Percentiles rank a stretch among this genome's conserved stretches.
phyloP scores from a whole-genome alignment of 1,284 basidiomycete genomes.

The Ustilago loliicola region DNA sequence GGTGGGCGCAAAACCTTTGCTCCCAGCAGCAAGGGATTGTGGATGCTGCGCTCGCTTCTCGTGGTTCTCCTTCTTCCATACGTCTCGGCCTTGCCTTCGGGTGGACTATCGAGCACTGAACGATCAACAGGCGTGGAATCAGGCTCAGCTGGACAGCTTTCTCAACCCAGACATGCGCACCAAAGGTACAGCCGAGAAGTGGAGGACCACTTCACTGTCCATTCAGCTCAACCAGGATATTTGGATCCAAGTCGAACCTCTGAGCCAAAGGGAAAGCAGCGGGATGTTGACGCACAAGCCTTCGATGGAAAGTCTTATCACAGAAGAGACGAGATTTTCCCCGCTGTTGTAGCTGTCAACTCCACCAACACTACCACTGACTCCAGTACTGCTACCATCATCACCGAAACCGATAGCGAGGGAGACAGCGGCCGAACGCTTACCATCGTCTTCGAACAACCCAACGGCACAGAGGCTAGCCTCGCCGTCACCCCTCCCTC shows the following conservation, averaged over 20 bases:
- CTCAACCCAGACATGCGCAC: slow-evolving; percentile 16
- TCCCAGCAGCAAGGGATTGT: slow-evolving; percentile 12
- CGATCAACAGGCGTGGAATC: slow-evolving; percentile 33
- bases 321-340: slow-evolving; percentile 35
- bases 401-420: neutral
- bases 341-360: slow-evolving; percentile 37
- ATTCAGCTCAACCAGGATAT: slow-evolving; percentile 32
- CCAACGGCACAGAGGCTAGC: slow-evolving; percentile 16
- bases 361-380: slow-evolving; percentile 14
- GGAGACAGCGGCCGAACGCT: slow-evolving; percentile 20
- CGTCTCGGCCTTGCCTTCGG: slow-evolving; percentile 34
- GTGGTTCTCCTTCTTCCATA: slow-evolving; percentile 41
- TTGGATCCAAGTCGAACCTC: slow-evolving; percentile 36
- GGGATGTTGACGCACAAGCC: slow-evolving; percentile 13
- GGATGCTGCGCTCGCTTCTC: slow-evolving; percentile 40
- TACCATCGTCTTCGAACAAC: slow-evolving; percentile 35
- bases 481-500: slow-evolving; percentile 24
- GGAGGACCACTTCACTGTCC: slow-evolving; percentile 9
- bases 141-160: slow-evolving; percentile 23
- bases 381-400: neutral
- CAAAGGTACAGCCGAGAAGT: neutral
- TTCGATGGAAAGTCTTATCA: slow-evolving; percentile 16
- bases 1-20: neutral
- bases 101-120: slow-evolving; percentile 15
- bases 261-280: slow-evolving; percentile 6